Conservation (phyloP, 495 filamentous ascomycete species). For the Hypoxylon fragiforme region DNA sequence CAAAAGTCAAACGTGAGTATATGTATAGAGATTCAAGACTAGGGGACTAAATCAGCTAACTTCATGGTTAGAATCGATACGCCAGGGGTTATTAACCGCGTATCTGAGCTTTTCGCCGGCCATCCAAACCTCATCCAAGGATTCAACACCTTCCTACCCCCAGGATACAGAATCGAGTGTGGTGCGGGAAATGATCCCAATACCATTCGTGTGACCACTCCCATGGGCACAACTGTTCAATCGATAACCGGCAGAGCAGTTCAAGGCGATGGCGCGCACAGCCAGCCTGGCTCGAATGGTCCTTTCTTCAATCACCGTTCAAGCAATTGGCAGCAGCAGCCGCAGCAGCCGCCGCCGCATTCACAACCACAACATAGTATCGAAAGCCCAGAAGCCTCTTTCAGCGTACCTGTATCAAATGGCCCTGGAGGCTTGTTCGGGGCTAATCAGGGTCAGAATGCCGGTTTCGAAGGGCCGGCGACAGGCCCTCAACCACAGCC, state of each 20-base stretch:
- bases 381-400: constrained; percentile 57
- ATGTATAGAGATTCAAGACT: not conserved
- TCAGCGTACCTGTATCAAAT: constrained; percentile 53
- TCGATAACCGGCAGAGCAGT: constrained; percentile 53
- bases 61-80: constrained; percentile 78
- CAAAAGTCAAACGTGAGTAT: constrained; percentile 91
- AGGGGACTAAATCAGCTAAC: constrained; percentile 8
- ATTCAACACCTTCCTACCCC: constrained; percentile 97
- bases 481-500: constrained; percentile 70
- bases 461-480: constrained; percentile 53
- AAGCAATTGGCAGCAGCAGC: constrained; percentile 54
- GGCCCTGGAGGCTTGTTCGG: constrained; percentile 51
- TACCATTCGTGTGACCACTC: constrained; percentile 94
- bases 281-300: constrained; percentile 36
- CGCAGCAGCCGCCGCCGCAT: constrained; percentile 58
- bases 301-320: constrained; percentile 45
- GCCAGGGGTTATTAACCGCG: constrained; percentile 94
- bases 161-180: constrained; percentile 97
- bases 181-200: constrained; percentile 89
- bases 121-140: constrained; percentile 97
- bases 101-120: constrained; percentile 94
- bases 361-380: constrained; percentile 60
- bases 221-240: constrained; percentile 72
- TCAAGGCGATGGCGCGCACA: constrained; percentile 47
- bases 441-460: constrained; percentile 45